Base-by-base conservation (phyloP, 805 yeast species). In the Komagataella mondaviorum region DNA sequence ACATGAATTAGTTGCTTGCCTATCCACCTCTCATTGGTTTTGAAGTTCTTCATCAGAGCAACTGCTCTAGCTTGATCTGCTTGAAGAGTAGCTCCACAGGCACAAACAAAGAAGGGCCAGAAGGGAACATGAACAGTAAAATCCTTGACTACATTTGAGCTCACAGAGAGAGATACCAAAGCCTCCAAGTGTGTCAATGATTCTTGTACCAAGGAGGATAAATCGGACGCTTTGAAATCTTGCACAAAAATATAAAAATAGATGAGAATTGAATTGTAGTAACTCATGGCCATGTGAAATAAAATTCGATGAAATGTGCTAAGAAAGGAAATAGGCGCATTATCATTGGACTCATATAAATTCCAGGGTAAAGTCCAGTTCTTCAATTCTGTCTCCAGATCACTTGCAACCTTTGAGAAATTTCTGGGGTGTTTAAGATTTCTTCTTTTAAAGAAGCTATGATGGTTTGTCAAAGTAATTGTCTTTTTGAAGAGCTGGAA, bases 381-480 rank as follows among this genome's bases (percentile, higher is more conserved):
- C 47, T 71, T 52, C 18, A 78, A 59, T 44, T 69, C 71, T 51
- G 77, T 81, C 54, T 77, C 81, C 2, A 73, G 57, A 50, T 77
- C 81, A 50, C 81, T 77, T 56, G 82, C 77, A 2, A 77, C 65
- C 51, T 70, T 68, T 3, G 82, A 81, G 58, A 76, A 78, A 56
- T 77, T 78, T 46, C 82, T 63, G 0, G 83, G 82, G 47, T 66
- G 69, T 10, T 10, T 10, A 39, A 71, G 67, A 23, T 70, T 68
- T 24, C 63, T 64, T 10, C 71, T 52, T 12, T 62, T 49, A 57
- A 78, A 78, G 54, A 73, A 71, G 53, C 74, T 71, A 56, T 75
- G 72, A 56, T 77, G 81, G 57, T 78, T 78, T 2, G 83, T 67
- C 46, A 78, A 62, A 23, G 67, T 70, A 6, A 77, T 68, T 2